Base-by-base conservation (phyloP, 2,329 filamentous ascomycete species). In the Colletotrichum agaves region DNA sequence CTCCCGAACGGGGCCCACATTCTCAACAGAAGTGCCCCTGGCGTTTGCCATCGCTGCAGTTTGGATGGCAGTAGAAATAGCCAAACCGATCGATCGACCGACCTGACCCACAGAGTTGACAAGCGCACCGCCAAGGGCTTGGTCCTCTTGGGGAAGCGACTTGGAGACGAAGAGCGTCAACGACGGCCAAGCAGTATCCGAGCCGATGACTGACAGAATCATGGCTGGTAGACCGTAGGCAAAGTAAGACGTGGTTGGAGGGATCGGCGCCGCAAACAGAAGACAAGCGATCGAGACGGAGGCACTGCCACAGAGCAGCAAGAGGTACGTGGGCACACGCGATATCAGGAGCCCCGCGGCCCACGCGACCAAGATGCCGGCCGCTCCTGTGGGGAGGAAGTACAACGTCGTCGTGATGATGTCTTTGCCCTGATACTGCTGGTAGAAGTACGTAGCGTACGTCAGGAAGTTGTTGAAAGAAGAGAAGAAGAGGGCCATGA, bases 401-500 rank as follows among this genome's bases (percentile, higher is more conserved):
- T 89, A 87, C 8, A 92, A 75, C 12, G 89, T 91, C 0, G 90
- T 92, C 70, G 91, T 85, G n/a, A 92, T 79, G 0, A 89, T 81
- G 0, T 82, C 83, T 2, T 88, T 81, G 0, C 84, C 86, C 72
- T 90, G 88, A 74, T 86, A 92, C 70, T 90, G 85, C 76, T 93
- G 90, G 77, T 87, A 92, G 77, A 87, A 91, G 76, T 90, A 92
- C 4, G 90, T 93, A 1, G 88, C 85, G 72, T 86, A 91, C 68
- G 92, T 82, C 43, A 91, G 78, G 71, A 85, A 91, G 75, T 90
- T 89, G 78, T 90, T 91, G 79, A 92, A 93, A 2, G 84, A 81
- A 17, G 86, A 84, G 72, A 90, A 92, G 78, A 91, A 92, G 2
- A 92, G 76, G 0, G 82, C 82, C 85, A 91, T 91, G 71, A 90